A percentile compares a stretch with the other conserved stretches of the same genome.
Conservation (phyloP, 805 yeast species). For the Clavispora phyllophila region DNA sequence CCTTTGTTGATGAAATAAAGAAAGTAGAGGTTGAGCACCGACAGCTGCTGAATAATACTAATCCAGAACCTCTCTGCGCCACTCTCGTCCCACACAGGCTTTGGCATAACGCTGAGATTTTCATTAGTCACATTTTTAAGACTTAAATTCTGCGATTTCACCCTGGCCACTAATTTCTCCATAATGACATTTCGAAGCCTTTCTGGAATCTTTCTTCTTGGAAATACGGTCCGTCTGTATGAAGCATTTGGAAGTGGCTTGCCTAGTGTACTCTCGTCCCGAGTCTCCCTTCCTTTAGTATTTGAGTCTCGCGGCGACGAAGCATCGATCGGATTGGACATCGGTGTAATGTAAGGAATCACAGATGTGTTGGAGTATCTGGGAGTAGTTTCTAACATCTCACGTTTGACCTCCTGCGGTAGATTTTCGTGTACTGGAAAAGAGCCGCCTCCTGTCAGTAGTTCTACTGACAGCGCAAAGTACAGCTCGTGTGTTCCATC, state of each 20-base stretch:
- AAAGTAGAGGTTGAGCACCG: constrained; percentile 26
- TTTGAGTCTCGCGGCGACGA: background rate
- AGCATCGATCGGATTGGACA: background rate
- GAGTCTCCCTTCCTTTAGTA: background rate
- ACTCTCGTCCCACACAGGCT: constrained; percentile 24
- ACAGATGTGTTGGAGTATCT: background rate
- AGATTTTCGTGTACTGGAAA: background rate
- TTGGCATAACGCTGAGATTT: constrained; percentile 8
- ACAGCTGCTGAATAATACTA: constrained; percentile 24
- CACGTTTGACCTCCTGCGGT: background rate
- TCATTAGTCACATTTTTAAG: constrained; percentile 13
- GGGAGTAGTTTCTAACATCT: background rate
- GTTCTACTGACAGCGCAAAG: background rate
- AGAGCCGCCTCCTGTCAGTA: background rate
- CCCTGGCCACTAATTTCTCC: background rate
- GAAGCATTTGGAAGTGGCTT: constrained; percentile 21
- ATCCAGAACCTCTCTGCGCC: constrained; percentile 26
- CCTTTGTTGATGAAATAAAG: constrained; percentile 36
- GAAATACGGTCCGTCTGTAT: constrained; percentile 8
- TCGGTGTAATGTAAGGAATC: background rate
- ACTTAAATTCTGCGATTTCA: constrained; percentile 2
- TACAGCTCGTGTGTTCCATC: too few relatives aligned
- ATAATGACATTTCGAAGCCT: background rate
- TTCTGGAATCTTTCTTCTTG: background rate
- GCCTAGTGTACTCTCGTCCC: background rate